Evolutionary conservation across 257 asterid species (phyloP).

Genomic region (Rehmannia glutinosa): DNA sequence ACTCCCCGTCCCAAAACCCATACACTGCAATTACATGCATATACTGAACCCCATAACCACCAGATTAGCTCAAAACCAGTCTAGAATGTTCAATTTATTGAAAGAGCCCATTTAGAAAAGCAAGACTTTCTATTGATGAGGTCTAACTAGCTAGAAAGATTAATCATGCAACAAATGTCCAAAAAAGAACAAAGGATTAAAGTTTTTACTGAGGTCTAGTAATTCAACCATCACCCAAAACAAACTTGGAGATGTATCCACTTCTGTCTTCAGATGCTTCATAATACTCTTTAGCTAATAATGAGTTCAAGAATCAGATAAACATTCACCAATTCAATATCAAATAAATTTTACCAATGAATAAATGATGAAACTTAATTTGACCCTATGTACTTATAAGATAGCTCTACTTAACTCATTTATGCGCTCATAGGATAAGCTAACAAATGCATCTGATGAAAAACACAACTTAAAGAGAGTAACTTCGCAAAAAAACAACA

Average conservation of each 20-base stretch:
- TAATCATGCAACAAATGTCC: not conserved
- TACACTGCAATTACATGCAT: not conserved
- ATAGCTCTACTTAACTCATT: not conserved
- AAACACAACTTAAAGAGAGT: not conserved
- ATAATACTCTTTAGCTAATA: not conserved
- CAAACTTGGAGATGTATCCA: too few relatives aligned
- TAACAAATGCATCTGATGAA: not conserved
- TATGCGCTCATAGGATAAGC: not conserved
- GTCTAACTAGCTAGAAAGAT: not conserved
- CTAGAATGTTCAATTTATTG: not conserved
- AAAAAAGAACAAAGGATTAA: too few relatives aligned
- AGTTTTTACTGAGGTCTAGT: not conserved
- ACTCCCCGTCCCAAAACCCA: not conserved
- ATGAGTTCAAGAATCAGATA: not conserved
- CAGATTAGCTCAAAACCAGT: not conserved
- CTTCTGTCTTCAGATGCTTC: too few relatives aligned
- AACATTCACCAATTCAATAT: not conserved
- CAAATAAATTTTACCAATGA: not conserved
- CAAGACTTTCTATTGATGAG: not conserved
- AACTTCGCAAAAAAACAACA: not conserved
- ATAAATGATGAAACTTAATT: not conserved
- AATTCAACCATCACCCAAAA: not conserved
- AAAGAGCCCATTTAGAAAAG: not conserved
- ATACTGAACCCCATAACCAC: not conserved
- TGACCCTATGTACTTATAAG: not conserved